Evolutionary conservation across 116 monocot genomes (phyloP).

Genomic region (Trichopus zeylanicus): DNA sequence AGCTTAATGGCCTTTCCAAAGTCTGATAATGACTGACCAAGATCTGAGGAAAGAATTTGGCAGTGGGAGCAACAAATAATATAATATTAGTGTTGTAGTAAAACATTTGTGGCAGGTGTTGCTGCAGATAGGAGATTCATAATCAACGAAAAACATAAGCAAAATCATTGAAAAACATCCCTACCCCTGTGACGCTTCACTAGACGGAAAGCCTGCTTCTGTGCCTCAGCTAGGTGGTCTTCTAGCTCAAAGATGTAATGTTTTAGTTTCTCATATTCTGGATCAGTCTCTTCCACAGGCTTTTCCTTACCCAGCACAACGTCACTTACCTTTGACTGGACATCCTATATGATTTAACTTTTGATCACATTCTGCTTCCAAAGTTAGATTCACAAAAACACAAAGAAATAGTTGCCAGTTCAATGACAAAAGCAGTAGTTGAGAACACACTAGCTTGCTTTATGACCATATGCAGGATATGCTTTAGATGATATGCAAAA

Average conservation of each 20-base stretch:
- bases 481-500: too few species aligned
- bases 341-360: slow-evolving; percentile 48
- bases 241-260: slow-evolving; percentile 88
- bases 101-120: not conserved
- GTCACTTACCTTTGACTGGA: slow-evolving; percentile 93
- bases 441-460: too few species aligned
- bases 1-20: slow-evolving; percentile 97
- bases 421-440: not conserved
- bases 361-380: slow-evolving; percentile 1
- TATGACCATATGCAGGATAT: too few species aligned
- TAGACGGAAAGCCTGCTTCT: slow-evolving; percentile 91
- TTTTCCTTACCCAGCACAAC: slow-evolving; percentile 98
- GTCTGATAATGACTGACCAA: slow-evolving; percentile 83
- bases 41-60: slow-evolving; percentile 26
- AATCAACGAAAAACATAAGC: not conserved
- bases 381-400: not conserved
- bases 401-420: not conserved
- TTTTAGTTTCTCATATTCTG: slow-evolving; percentile 94
- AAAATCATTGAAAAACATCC: not conserved
- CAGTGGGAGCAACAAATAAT: not conserved
- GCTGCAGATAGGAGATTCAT: not conserved
- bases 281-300: slow-evolving; percentile 82
- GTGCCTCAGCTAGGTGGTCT: slow-evolving; percentile 86
- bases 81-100: not conserved
- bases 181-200: slow-evolving; percentile 91